Percentiles rank a stretch among this genome's conserved stretches.
Evolutionary conservation across 352 stramenopile species (phyloP).

Genomic region (Globisporangium barbulae): DNA sequence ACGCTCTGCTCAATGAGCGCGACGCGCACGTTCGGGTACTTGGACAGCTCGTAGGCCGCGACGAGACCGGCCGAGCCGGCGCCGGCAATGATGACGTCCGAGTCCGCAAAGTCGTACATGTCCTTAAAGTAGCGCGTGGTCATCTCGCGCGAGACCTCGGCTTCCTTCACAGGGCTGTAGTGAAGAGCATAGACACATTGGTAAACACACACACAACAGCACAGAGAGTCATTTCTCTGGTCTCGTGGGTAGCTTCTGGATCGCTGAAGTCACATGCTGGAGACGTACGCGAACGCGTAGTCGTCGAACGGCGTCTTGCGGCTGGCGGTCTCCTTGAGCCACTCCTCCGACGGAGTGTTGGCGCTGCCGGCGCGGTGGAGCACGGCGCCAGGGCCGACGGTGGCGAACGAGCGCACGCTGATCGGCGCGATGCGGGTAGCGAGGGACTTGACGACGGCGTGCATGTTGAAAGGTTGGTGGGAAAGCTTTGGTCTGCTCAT

Average conservation of each 20-base stretch:
- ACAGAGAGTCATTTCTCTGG: constrained; percentile 5
- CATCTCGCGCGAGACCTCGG: constrained; percentile 65
- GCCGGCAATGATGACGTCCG: constrained; percentile 61
- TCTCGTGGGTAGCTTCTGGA: background rate
- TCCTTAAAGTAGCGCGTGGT: constrained; percentile 75
- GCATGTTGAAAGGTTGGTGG: constrained; percentile 24
- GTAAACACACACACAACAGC: constrained; percentile 13
- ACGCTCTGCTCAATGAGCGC: constrained; percentile 66
- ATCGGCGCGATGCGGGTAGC: constrained; percentile 18
- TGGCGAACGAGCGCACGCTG: constrained; percentile 34
- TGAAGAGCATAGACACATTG: background rate
- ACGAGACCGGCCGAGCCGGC: constrained; percentile 56
- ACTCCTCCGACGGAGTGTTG: constrained; percentile 41
- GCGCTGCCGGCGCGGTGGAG: constrained; percentile 41
- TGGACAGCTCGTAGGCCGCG: constrained; percentile 59
- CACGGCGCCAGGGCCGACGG: constrained; percentile 42
- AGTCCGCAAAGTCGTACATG: constrained; percentile 70
- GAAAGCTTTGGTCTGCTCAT: constrained; percentile 1
- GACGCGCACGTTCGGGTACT: constrained; percentile 53
- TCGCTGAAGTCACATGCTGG: background rate
- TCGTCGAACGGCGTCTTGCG: constrained; percentile 51
- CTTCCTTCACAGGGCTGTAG: constrained; percentile 54
- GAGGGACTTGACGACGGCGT: constrained; percentile 37
- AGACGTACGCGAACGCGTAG: constrained; percentile 57
- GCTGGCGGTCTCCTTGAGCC: constrained; percentile 37